Evolutionary conservation across 441 rosid species (phyloP), one percentile per base, ranked within the genome.

Genomic region (Viola pubescens): DNA sequence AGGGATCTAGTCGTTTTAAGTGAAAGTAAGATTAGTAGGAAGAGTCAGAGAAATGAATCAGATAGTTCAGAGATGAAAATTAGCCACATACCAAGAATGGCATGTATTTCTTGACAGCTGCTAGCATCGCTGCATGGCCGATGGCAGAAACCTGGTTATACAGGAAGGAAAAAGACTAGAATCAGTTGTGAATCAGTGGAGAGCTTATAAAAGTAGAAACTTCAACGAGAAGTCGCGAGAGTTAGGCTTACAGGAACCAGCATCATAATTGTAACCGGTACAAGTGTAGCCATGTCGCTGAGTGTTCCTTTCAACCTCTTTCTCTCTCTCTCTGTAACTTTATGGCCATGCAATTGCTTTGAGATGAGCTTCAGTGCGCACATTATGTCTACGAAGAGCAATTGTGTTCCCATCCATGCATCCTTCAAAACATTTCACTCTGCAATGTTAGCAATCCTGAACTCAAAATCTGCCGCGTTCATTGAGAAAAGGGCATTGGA

Each of bases 191-290:
- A 8, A 13, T 9, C 10, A 42, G 37, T 52, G 12, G 11, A 11
- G 7, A 8, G 48, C 48, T 45, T 7, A 45, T 16, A 16, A 16
- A 16, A 16, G 19, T 16, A 16, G 19, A 16, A 48, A 19, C 19
- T 11, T 48, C 14, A 0, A 1, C 37, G 9, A 8, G 12, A 40
- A 10, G 52, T 38, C 10, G 43, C 10, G 14, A 11, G n/a, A 19
- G 64, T 6, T 7, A n/a, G 53, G 52, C 85, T 74, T 79, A 84
- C 94, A 42, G 94, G 89, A 65, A 86, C 68, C 54, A 83, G 68
- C 89, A 86, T 83, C 54, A 86, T 71, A 57, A 86, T 70, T 41
- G 86, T 76, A 45, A 83, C 65, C 0, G 94, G 94, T 56, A 82
- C 51, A 44, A 86, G 83, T 3, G 79, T 57, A 2, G 83, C 77